A percentile compares a stretch with the other conserved stretches of the same genome.
phyloP scores from a whole-genome alignment of 306 rosid genomes.

The Gastrolobium bilobum region DNA sequence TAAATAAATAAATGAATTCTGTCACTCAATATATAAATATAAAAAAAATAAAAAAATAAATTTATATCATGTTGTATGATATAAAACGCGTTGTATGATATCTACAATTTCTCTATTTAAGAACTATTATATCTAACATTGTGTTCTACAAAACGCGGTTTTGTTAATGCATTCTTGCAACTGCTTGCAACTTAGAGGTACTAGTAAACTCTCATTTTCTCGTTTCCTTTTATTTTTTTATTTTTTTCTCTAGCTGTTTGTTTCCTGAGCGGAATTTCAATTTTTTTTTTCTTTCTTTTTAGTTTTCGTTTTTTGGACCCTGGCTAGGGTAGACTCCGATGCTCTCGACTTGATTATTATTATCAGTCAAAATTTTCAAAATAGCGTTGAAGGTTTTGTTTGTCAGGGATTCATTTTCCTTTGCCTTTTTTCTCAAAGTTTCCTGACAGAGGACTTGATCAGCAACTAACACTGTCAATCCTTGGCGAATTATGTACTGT shows the following conservation, averaged over 20 bases:
- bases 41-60: no score
- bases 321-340: neutral
- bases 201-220: neutral
- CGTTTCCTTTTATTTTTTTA: neutral
- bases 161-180: neutral
- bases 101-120: no score
- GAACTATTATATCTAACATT: no score
- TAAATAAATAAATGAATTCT: no score
- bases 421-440: neutral
- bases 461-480: neutral
- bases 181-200: neutral
- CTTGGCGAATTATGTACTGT: neutral
- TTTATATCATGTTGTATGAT: no score
- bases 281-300: neutral
- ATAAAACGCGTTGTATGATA: no score
- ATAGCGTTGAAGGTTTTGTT: constrained; percentile 20
- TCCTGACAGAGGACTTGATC: neutral
- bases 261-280: constrained; percentile 25
- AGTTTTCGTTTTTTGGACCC: neutral
- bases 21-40: no score
- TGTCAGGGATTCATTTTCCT: constrained; percentile 8
- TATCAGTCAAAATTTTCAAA: neutral
- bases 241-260: neutral
- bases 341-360: constrained; percentile 11
- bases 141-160: constrained; percentile 18